Evolutionary conservation across 495 filamentous ascomycete genomes (phyloP).

Genomic region (Umbilicaria muhlenbergii): DNA sequence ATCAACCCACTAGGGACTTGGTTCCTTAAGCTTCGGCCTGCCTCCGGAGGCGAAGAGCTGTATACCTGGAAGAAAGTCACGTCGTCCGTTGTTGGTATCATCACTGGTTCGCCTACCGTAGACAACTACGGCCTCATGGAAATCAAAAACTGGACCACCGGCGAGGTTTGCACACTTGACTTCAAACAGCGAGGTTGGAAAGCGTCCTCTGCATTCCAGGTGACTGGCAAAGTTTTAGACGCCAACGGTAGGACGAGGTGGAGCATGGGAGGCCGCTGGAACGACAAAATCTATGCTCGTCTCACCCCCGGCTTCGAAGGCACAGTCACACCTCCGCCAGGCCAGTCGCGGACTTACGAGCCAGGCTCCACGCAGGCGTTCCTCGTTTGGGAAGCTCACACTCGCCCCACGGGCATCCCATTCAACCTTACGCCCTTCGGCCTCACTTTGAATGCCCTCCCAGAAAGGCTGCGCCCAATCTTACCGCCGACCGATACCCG

Average conservation of each 20-base stretch:
- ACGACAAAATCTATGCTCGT: conserved; percentile 91
- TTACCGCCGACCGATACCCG: conserved; percentile 87
- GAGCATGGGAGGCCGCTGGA: conserved; percentile 90
- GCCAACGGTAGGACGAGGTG: conserved; percentile 57
- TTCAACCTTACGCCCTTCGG: conserved; percentile 98
- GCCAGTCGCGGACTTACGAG: conserved; percentile 23
- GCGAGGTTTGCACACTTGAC: conserved; percentile 77
- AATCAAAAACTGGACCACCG: conserved; percentile 91
- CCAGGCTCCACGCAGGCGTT: conserved; percentile 51
- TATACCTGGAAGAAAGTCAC: conserved; percentile 99
- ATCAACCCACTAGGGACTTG: conserved; percentile 93
- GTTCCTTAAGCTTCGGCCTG: conserved; percentile 79
- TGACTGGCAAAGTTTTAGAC: conserved; percentile 71
- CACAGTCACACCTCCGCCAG: conserved; percentile 40
- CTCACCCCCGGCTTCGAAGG: conserved; percentile 83
- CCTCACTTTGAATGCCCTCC: conserved; percentile 78
- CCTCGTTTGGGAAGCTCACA: conserved; percentile 80
- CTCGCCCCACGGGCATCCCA: conserved; percentile 67
- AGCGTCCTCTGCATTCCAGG: conserved; percentile 73
- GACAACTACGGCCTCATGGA: conserved; percentile 98
- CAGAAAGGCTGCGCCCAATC: conserved; percentile 52
- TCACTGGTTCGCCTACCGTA: conserved; percentile 90
- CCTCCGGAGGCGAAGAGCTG: conserved; percentile 66
- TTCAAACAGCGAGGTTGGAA: conserved; percentile 96
- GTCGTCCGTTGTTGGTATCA: conserved; percentile 94